Evolutionary conservation across 805 yeast species (phyloP).

Genomic region (Naumovozyma dairenensis): DNA sequence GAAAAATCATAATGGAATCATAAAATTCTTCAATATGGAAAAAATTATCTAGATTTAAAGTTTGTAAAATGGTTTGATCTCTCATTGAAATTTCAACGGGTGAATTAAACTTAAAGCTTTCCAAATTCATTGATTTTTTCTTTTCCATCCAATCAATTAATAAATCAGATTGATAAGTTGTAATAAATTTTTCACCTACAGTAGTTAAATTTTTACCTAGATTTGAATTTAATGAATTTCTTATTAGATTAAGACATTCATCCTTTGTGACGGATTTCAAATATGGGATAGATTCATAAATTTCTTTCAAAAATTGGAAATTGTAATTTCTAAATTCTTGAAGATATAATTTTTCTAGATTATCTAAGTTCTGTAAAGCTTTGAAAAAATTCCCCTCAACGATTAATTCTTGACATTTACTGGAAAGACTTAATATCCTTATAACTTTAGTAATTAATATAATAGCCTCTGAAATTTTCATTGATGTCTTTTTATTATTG

Average conservation of each 20-base stretch:
- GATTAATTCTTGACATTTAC: slow-evolving; percentile 74
- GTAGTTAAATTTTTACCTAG: slow-evolving; percentile 49
- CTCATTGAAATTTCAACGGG: slow-evolving; percentile 77
- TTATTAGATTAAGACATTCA: slow-evolving; percentile 57
- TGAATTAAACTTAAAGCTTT: slow-evolving; percentile 62
- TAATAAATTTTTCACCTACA: slow-evolving; percentile 32
- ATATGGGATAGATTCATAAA: slow-evolving; percentile 67
- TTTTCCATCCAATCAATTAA: slow-evolving; percentile 45
- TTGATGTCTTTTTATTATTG: slow-evolving; percentile 51
- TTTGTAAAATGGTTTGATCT: slow-evolving; percentile 39
- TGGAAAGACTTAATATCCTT: slow-evolving; percentile 76
- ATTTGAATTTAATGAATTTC: slow-evolving; percentile 52
- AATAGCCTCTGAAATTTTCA: slow-evolving; percentile 63
- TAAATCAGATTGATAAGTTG: slow-evolving; percentile 48
- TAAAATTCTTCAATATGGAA: slow-evolving; percentile 65
- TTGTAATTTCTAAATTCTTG: slow-evolving; percentile 65
- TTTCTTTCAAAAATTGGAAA: slow-evolving; percentile 51
- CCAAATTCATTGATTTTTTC: slow-evolving; percentile 45
- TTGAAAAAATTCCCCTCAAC: slow-evolving; percentile 68
- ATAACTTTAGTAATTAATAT: slow-evolving; percentile 61
- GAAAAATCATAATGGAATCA: slow-evolving; percentile 75
- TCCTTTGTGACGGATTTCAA: slow-evolving; percentile 63
- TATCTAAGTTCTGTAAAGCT: slow-evolving; percentile 76
- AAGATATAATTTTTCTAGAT: slow-evolving; percentile 55
- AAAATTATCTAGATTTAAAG: slow-evolving; percentile 27